These are phyloP conservation scores for Piper longum DNA, from an alignment of 164 flowering plant species.

Conservation along the genomic window DNA sequence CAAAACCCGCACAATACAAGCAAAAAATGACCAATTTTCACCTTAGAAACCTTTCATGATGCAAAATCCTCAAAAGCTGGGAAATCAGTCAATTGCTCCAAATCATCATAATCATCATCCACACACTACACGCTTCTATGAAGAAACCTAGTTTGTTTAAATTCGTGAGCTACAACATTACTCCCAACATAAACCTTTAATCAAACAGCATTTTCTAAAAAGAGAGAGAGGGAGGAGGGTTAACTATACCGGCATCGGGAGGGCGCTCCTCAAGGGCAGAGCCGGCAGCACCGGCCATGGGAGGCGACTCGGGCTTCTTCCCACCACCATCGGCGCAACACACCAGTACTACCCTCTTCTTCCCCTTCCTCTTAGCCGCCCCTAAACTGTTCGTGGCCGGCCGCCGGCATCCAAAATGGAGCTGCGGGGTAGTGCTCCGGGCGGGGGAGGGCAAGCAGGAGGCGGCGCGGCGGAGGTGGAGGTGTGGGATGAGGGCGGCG, in stretches of 20 bases:
- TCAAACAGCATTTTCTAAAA: neutral
- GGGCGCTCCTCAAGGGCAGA: conserved; percentile 59
- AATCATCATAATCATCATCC: no score
- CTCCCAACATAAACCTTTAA: neutral
- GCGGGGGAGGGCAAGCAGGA: conserved; percentile 11
- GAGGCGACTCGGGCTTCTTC: conserved; percentile 20
- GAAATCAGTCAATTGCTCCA: no score
- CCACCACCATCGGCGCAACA: conserved; percentile 47
- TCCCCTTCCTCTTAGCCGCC: conserved; percentile 3
- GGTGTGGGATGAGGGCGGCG: conserved; percentile 34
- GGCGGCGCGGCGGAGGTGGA: conserved; percentile 22
- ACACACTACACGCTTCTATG: no score
- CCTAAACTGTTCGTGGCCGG: conserved; percentile 11
- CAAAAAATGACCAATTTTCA: no score
- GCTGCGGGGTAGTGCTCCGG: conserved; percentile 12
- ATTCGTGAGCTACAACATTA: no score
- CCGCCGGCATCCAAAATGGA: conserved; percentile 11
- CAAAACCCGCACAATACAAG: no score
- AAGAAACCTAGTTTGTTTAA: no score
- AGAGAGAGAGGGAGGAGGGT: neutral
- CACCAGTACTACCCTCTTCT: conserved; percentile 8
- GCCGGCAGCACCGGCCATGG: conserved; percentile 16
- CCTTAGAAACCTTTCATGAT: no score
- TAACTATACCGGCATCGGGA: neutral
- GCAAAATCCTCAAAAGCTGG: no score